Conservation (phyloP, 2,329 filamentous ascomycete species). For the Neonectria sp. region DNA sequence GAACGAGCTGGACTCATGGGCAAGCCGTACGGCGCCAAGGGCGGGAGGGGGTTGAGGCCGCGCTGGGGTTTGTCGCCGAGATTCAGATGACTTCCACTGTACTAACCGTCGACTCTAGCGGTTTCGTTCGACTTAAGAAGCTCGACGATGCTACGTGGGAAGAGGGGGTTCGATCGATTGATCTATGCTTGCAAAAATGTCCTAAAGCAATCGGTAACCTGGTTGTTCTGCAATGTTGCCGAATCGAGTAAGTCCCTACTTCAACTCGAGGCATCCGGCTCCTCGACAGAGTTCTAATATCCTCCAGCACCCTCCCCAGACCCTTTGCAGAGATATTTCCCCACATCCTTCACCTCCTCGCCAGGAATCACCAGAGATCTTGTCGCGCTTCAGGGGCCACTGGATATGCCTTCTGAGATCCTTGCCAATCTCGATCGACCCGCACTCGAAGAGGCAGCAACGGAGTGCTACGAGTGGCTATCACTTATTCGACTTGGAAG, state of each 20-base stretch:
- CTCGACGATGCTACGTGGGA: conserved; percentile 85
- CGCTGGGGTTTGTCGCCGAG: conserved; percentile 76
- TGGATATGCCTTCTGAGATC: conserved; percentile 44
- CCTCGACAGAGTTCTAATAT: conserved; percentile 37
- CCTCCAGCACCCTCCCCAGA: conserved; percentile 64
- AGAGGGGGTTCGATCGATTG: conserved; percentile 85
- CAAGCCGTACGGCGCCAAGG: conserved; percentile 73
- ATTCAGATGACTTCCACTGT: background rate
- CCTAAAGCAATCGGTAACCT: conserved; percentile 76
- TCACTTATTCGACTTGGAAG: conserved; percentile 77
- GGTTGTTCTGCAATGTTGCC: conserved; percentile 82
- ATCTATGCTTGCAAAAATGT: conserved; percentile 85
- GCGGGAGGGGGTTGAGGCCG: conserved; percentile 72
- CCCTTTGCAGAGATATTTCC: conserved; percentile 63
- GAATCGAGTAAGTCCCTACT: conserved; percentile 42
- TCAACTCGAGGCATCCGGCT: background rate
- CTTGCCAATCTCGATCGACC: conserved; percentile 57
- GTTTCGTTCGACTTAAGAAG: conserved; percentile 83
- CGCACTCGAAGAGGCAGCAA: conserved; percentile 74
- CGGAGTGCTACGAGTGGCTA: conserved; percentile 81
- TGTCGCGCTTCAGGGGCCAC: conserved; percentile 41
- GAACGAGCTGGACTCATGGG: conserved; percentile 87
- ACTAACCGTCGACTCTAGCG: conserved; percentile 64
- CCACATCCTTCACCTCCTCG: conserved; percentile 58
- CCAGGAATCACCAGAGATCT: conserved; percentile 37